These are phyloP conservation scores for Phytophthora sp. DNA, from an alignment of 352 stramenopile species.

Conservation along the genomic window DNA sequence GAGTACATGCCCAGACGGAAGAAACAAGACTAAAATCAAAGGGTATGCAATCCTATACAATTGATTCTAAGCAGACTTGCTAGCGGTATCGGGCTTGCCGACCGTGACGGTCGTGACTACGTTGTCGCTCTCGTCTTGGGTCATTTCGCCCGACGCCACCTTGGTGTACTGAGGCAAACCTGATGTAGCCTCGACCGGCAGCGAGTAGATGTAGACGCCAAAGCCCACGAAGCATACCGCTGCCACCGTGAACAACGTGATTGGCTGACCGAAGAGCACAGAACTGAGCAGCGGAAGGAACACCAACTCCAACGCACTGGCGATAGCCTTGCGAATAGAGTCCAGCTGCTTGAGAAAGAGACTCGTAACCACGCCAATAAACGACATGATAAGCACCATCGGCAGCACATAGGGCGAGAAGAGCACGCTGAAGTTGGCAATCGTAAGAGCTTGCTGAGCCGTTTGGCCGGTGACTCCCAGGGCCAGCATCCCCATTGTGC, in stretches of 20 bases:
- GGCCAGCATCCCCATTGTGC: constrained; percentile 68
- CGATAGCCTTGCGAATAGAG: constrained; percentile 82
- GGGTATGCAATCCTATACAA: not conserved
- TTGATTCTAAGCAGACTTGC: constrained; percentile 29
- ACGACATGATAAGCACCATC: constrained; percentile 88
- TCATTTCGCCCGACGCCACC: constrained; percentile 18
- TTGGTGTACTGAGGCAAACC: constrained; percentile 38
- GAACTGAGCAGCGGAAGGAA: constrained; percentile 68
- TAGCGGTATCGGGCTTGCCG: constrained; percentile 7
- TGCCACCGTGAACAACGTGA: constrained; percentile 61
- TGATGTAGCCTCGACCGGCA: constrained; percentile 50
- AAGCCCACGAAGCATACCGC: constrained; percentile 74
- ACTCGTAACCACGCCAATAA: constrained; percentile 82
- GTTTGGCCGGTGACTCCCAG: constrained; percentile 74
- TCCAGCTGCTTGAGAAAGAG: constrained; percentile 83
- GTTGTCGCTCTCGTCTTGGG: constrained; percentile 18
- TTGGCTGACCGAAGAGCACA: constrained; percentile 64
- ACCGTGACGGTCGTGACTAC: not conserved
- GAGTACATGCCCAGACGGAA: constrained; percentile 84
- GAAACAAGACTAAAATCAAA: constrained; percentile 41
- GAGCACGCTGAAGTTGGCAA: constrained; percentile 56
- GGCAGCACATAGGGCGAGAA: constrained; percentile 79
- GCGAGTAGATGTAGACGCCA: constrained; percentile 84
- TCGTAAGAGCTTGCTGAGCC: constrained; percentile 58
- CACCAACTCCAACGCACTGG: constrained; percentile 76